A percentile compares a stretch with the other conserved stretches of the same genome.
Evolutionary conservation across 108 stramenopile genomes (phyloP).

Genomic region (Schizochytrium sp.): DNA sequence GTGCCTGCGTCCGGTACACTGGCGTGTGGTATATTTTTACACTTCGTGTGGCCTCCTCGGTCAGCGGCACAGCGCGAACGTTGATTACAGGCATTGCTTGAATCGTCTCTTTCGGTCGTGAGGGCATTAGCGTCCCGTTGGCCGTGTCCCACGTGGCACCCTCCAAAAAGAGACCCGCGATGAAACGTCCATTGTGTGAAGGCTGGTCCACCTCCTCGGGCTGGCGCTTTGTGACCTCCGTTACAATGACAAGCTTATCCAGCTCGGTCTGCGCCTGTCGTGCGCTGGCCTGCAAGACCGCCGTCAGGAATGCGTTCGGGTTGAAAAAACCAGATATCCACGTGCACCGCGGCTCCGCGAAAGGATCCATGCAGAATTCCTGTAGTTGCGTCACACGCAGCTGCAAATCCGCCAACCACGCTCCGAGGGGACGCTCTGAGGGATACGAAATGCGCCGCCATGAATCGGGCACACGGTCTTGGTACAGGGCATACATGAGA

Average conservation of each 20-base stretch:
- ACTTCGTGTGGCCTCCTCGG: slow-evolving; percentile 22
- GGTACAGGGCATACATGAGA: slow-evolving; percentile 22
- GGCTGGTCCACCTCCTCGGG: slow-evolving; percentile 11
- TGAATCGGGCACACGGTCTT: slow-evolving; percentile 43
- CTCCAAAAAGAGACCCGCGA: slow-evolving; percentile 50
- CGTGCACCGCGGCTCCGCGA: slow-evolving; percentile 14
- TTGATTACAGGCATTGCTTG: slow-evolving; percentile 48
- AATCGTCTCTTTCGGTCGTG: slow-evolving; percentile 38
- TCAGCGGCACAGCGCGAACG: slow-evolving; percentile 41
- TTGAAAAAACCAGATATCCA: slow-evolving; percentile 58
- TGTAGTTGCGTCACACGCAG: slow-evolving; percentile 25
- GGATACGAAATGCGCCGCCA: slow-evolving; percentile 61
- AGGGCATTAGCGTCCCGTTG: background rate
- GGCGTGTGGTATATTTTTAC: slow-evolving; percentile 43
- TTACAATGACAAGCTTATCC: slow-evolving; percentile 45
- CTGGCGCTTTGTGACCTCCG: slow-evolving; percentile 42
- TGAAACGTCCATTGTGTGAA: slow-evolving; percentile 43
- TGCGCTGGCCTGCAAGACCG: slow-evolving; percentile 52
- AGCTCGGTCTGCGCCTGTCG: slow-evolving; percentile 36
- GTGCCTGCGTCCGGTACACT: slow-evolving; percentile 39
- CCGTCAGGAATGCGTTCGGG: slow-evolving; percentile 55
- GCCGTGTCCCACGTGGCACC: slow-evolving; percentile 45
- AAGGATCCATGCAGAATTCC: slow-evolving; percentile 23
- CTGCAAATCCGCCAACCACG: slow-evolving; percentile 33
- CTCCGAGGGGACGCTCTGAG: slow-evolving; percentile 10